A percentile compares a stretch with the other conserved stretches of the same genome.
phyloP scores from a whole-genome alignment of 2,329 filamentous ascomycete species.

The Huntiella decipiens region DNA sequence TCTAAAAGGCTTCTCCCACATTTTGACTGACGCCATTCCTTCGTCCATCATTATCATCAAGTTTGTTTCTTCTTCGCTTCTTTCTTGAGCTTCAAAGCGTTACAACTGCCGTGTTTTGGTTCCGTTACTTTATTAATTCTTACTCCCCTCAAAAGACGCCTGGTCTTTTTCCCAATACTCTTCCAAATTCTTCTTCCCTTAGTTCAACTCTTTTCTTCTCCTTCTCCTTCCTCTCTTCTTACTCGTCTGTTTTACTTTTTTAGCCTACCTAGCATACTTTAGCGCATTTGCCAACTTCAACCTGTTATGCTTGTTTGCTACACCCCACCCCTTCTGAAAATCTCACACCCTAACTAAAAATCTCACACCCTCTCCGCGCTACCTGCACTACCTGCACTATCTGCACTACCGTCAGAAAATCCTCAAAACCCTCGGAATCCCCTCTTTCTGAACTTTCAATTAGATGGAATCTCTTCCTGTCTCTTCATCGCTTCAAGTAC shows the following conservation, averaged over 20 bases:
- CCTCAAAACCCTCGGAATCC: constrained; percentile 3
- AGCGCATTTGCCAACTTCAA: not conserved
- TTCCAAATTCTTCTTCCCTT: too few relatives aligned
- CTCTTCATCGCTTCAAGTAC: not conserved
- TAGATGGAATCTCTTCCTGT: constrained; percentile 10
- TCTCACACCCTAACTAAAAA: not conserved
- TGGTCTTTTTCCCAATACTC: not conserved
- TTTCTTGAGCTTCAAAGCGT: constrained; percentile 1
- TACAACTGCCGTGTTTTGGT: not conserved
- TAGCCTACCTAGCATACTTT: too few relatives aligned
- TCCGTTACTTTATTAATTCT: not conserved
- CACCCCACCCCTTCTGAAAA: not conserved
- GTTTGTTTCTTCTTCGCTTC: constrained; percentile 3
- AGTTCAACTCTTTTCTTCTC: too few relatives aligned
- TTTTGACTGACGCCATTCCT: too few relatives aligned
- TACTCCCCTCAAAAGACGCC: not conserved
- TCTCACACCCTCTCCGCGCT: not conserved
- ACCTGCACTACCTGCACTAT: not conserved
- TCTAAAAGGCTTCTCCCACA: not conserved
- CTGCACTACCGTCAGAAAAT: not conserved
- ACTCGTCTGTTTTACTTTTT: not conserved
- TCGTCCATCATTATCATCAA: not conserved
- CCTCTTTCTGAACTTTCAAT: not conserved
- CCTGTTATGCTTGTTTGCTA: not conserved
- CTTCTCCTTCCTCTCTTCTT: not conserved